Evolutionary conservation across 371 early-diverging fungal genomes (phyloP), one percentile per base, ranked within the genome.

Genomic region (Rhizopus stolonifer): DNA sequence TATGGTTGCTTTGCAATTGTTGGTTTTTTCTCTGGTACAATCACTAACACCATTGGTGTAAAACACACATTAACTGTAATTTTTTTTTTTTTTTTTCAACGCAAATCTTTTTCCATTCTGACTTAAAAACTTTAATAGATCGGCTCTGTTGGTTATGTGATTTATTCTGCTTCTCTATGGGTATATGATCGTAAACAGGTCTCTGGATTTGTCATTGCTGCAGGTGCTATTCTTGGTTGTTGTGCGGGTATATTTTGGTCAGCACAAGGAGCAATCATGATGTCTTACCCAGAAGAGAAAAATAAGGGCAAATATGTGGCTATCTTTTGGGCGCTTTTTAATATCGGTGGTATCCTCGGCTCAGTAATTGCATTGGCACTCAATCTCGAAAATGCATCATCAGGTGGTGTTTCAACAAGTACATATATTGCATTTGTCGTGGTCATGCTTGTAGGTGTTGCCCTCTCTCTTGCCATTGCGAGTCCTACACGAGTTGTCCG

Each of bases 281-380:
- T 86, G 83, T 68, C 84, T 33, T 85, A 86, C 58, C 85, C 88
- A 3, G 69, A 72, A 45, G 86, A 85, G 54, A 69, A 74, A 15
- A 76, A 85, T 43, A 90, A 88, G 74, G 90, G 89, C 31, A 77
- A 76, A 47, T 91, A 73, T 62, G 85, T 92, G 48, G 79, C 87
- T 19, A 80, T 87, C 32, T 91, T 91, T 54, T 90, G 91, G 91
- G 66, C 80, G 6, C 78, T 88, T 44, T 91, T 92, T 73, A 91
- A 91, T 64, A 65, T 82, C 25, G 92, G 92, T 59, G 90, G 86
- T 48, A 80, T 89, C 53, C 59, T 91, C 18, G 92, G 93, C 34
- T 81, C 83, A 39, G 56, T 88, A 10, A 81, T 92, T 43, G 83
- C 87, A 6, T 72, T 90, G 43, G 79, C 61, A 34, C 53, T 86